phyloP scores from a whole-genome alignment of 257 asterid species.

The Gentiana straminea region DNA sequence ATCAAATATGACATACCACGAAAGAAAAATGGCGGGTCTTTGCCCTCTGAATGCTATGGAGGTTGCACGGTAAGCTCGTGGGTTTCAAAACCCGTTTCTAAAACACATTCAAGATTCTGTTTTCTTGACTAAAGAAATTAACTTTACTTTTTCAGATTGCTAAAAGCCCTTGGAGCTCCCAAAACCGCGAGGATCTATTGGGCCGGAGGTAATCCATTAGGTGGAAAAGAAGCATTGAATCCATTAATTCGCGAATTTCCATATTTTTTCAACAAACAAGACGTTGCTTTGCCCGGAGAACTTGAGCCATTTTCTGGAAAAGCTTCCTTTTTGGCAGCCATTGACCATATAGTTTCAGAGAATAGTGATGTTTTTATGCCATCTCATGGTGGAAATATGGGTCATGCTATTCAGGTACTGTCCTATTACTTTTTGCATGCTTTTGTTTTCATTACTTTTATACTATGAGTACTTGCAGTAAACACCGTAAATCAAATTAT shows the following conservation, averaged over 20 bases:
- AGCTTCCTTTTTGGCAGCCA: slow-evolving; percentile 81
- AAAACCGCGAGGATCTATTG: slow-evolving; percentile 58
- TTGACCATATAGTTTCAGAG: slow-evolving; percentile 78
- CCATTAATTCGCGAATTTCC: slow-evolving; percentile 63
- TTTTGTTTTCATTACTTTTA: not conserved
- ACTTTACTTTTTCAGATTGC: slow-evolving; percentile 34
- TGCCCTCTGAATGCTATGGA: slow-evolving; percentile 84
- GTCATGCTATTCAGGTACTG: slow-evolving; percentile 87
- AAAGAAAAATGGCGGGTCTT: slow-evolving; percentile 73
- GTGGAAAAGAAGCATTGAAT: slow-evolving; percentile 67
- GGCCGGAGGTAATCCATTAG: slow-evolving; percentile 93
- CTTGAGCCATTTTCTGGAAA: slow-evolving; percentile 66
- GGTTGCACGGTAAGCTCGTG: slow-evolving; percentile 37
- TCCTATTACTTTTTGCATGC: not conserved
- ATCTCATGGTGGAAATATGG: slow-evolving; percentile 98
- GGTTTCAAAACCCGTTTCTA: not conserved
- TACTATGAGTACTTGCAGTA: not conserved
- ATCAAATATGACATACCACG: slow-evolving; percentile 73
- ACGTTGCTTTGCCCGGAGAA: slow-evolving; percentile 68
- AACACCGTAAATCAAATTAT: not conserved
- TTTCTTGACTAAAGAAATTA: not conserved
- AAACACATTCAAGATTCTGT: not conserved
- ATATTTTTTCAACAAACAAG: slow-evolving; percentile 76
- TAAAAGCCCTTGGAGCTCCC: slow-evolving; percentile 87
- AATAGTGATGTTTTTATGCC: slow-evolving; percentile 92